Conservation (phyloP, 2,329 filamentous ascomycete species). For the Alternaria gaisen region DNA sequence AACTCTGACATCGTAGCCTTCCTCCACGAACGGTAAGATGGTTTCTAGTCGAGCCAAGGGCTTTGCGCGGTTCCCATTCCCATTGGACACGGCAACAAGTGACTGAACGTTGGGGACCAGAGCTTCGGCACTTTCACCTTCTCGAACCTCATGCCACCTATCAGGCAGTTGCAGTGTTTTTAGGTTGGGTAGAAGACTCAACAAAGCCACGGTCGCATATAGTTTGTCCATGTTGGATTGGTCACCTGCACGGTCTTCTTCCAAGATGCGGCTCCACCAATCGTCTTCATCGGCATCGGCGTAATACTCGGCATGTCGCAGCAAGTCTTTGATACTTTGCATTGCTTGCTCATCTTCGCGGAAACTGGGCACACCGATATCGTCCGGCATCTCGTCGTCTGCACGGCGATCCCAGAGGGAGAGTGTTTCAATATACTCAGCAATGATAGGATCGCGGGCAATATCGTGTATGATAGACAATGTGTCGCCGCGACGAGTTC, state of each 20-base stretch:
- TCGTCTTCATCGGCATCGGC: conserved; percentile 27
- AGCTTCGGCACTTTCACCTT: conserved; percentile 25
- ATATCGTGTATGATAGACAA: conserved; percentile 39
- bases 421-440: conserved; percentile 41
- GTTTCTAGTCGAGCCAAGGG: conserved; percentile 38
- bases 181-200: conserved; percentile 43
- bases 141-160: conserved; percentile 38
- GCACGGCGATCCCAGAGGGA: conserved; percentile 37
- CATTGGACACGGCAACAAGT: conserved; percentile 30
- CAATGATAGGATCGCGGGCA: conserved; percentile 36
- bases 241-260: conserved; percentile 28
- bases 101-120: conserved; percentile 30
- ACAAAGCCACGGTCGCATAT: conserved; percentile 36
- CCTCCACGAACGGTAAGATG: conserved; percentile 41
- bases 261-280: conserved; percentile 41
- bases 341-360: conserved; percentile 32
- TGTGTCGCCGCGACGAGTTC: conserved; percentile 27
- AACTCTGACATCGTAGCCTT: conserved; percentile 41
- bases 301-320: conserved; percentile 28
- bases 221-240: conserved; percentile 25
- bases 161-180: conserved; percentile 39
- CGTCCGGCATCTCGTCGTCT: conserved; percentile 7
- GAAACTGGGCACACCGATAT: conserved; percentile 21
- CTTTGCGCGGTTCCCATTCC: conserved; percentile 7
- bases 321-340: conserved; percentile 28